Evolutionary conservation across 2,329 filamentous ascomycete genomes (phyloP), one percentile per base, ranked within the genome.

Genomic region (Colletotrichum lupini): DNA sequence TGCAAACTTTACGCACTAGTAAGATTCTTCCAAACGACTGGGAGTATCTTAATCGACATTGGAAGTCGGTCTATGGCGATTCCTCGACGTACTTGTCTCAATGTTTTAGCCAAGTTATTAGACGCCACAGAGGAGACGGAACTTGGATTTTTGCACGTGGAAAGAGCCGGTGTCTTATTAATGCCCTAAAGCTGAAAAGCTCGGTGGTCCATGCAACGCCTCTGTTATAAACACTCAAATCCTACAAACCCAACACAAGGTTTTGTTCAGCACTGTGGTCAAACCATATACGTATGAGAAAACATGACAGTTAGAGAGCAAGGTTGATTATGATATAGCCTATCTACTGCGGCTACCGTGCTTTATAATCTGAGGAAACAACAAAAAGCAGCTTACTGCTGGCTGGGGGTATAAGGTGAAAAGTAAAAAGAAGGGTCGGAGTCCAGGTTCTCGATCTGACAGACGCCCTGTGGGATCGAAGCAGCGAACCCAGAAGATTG

Each of bases 341-440:
- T 56, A 35, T 69, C 53, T 62, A 63, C 61, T 42, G 53, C 53
- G 24, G 55, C 8, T 24, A 62, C 30, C 37, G 32, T 61, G 32
- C 46, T 52, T 57, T 60, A 56, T 61, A 71, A 57, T 56, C 24
- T 35, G 46, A 73, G 42, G 59, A 69, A 73, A 58, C 52, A 42
- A 28, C 22, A 68, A 52, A 73, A 73, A 64, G 65, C 61, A 73
- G 67, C 71, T 30, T 61, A 73, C 28, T 56, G 71, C 71, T 73
- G 71, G 37, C 68, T 32, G 37, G 71, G 71, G 71, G 71, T 73
- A 73, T 73, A 71, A 71, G 61, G 49, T 59, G 71, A 71, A 73
- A 24, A 24, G 42, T 55, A 63, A 24, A 60, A 63, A 59, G 66
- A 46, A 37, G 42, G 16, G 16, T 19, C 26, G n/a, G 26, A 32